Evolutionary conservation across 1,284 basidiomycete genomes (phyloP).

Genomic region (Fomitopsis palustris): DNA sequence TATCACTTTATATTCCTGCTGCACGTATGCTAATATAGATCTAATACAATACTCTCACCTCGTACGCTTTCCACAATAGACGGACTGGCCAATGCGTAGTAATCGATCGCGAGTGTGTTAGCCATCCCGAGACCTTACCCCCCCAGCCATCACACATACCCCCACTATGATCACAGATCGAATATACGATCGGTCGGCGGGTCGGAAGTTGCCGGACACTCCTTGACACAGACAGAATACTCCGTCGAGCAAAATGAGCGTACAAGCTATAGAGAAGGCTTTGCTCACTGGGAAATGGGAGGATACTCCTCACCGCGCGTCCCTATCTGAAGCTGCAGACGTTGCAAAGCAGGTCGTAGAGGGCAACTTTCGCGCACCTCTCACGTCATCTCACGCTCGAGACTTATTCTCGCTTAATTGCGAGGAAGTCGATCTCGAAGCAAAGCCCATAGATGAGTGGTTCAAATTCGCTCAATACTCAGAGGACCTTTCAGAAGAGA

Average conservation of each 20-base stretch:
- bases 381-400: constrained; percentile 48
- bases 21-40: background rate
- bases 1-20: background rate
- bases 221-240: constrained; percentile 3
- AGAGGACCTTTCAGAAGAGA: constrained; percentile 19
- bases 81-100: too few relatives aligned
- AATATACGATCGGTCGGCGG: background rate
- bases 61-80: too few relatives aligned
- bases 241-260: constrained; percentile 25
- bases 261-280: constrained; percentile 42
- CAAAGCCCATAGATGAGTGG: constrained; percentile 34
- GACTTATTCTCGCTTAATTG: constrained; percentile 38
- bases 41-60: too few relatives aligned
- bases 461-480: constrained; percentile 28
- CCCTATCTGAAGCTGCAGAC: constrained; percentile 20
- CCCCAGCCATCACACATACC: background rate
- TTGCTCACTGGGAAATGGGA: constrained; percentile 55
- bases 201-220: constrained; percentile 4
- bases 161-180: background rate
- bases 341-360: constrained; percentile 33
- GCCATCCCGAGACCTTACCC: background rate
- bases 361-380: constrained; percentile 39
- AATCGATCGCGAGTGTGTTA: background rate
- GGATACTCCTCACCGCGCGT: constrained; percentile 36
- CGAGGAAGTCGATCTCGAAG: constrained; percentile 22